These are phyloP conservation scores for Exidia glandulosa DNA, from an alignment of 768 basidiomycete genomes.

Conservation along the genomic window DNA sequence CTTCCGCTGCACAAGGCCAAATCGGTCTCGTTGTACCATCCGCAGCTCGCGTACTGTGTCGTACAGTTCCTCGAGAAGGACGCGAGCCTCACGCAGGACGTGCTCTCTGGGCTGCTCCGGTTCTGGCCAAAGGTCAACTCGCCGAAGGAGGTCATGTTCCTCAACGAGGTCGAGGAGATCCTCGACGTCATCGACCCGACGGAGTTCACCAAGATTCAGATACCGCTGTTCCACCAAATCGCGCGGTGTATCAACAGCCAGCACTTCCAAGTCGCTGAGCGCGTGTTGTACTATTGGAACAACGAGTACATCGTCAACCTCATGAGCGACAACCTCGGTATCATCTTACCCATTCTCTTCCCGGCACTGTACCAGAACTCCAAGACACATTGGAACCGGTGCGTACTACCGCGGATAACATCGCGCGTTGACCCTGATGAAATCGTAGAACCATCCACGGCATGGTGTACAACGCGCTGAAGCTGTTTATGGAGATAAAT, in stretches of 20 bases:
- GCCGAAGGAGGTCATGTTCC: constrained; percentile 99
- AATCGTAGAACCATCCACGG: constrained; percentile 85
- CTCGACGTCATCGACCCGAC: constrained; percentile 93
- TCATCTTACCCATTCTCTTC: constrained; percentile 92
- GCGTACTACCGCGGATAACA: constrained; percentile 19
- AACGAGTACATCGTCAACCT: constrained; percentile 99
- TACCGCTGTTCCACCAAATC: constrained; percentile 85
- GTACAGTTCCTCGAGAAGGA: constrained; percentile 99
- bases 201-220: constrained; percentile 94
- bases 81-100: constrained; percentile 81
- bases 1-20: constrained; percentile 97
- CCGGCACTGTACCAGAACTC: constrained; percentile 93
- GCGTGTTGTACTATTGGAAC: constrained; percentile 97
- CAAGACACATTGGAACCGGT: constrained; percentile 98
- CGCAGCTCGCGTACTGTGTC: constrained; percentile 98
- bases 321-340: constrained; percentile 89
- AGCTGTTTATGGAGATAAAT: constrained; percentile 98
- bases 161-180: constrained; percentile 98
- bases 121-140: constrained; percentile 99
- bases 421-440: constrained; percentile 2
- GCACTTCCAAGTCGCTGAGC: constrained; percentile 98
- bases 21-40: constrained; percentile 94
- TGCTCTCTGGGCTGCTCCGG: constrained; percentile 89
- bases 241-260: constrained; percentile 97
- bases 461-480: constrained; percentile 98